Conservation (phyloP, 2,329 filamentous ascomycete species). For the Colletotrichum trifolii region DNA sequence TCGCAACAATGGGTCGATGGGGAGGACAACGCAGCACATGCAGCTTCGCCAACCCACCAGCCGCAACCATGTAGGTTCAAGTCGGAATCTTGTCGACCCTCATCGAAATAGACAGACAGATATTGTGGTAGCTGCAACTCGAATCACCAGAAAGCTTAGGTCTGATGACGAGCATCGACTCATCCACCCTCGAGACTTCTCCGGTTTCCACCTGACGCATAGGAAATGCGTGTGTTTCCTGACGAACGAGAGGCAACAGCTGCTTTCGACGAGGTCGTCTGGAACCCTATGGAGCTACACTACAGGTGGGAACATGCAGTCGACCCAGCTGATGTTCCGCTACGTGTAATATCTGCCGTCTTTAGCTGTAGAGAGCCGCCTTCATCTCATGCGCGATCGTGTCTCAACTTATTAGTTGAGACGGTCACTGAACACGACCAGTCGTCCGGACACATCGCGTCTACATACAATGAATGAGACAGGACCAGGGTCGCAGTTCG, state of each 20-base stretch:
- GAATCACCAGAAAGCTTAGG: not conserved
- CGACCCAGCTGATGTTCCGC: too few relatives aligned
- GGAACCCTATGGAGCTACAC: too few relatives aligned
- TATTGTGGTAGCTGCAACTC: not conserved
- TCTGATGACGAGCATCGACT: conserved; percentile 18
- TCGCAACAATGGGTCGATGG: conserved; percentile 32
- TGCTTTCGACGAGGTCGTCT: too few relatives aligned
- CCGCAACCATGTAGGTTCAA: not conserved
- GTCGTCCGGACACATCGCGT: conserved; percentile 3
- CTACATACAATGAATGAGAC: not conserved
- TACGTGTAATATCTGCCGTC: not conserved
- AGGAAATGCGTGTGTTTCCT: conserved; percentile 1
- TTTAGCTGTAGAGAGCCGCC: not conserved
- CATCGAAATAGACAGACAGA: conserved; percentile 3
- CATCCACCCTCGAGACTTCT: conserved; percentile 16
- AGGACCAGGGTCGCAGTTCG: conserved; percentile 7
- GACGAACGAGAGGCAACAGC: not conserved
- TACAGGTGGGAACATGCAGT: too few relatives aligned
- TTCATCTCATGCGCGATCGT: not conserved
- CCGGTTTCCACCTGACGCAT: not conserved
- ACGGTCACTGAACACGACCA: not conserved
- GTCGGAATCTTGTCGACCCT: conserved; percentile 12
- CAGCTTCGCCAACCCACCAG: conserved; percentile 10
- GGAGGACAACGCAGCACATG: conserved; percentile 23
- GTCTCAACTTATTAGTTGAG: conserved; percentile 12